Percentiles rank a stretch among this genome's conserved stretches.
Evolutionary conservation across 1,284 basidiomycete genomes (phyloP).

Genomic region (Ceratobasidium sp.): DNA sequence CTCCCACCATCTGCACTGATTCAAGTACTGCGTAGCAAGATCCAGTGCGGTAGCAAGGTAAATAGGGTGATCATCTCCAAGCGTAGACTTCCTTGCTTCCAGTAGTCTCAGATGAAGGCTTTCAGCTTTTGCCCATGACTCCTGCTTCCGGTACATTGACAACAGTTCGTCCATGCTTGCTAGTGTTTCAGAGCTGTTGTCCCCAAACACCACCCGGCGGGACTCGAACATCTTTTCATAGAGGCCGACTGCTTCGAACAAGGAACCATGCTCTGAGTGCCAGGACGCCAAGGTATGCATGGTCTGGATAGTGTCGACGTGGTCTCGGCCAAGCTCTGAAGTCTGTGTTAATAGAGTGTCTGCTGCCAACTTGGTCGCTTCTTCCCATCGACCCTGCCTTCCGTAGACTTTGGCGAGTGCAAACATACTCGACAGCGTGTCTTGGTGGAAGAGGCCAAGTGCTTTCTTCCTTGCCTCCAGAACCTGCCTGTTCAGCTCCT

Average conservation of each 20-base stretch:
- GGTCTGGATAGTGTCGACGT: background rate
- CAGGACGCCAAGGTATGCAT: background rate
- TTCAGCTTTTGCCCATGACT: conserved; percentile 2
- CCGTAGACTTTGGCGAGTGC: background rate
- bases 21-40: no score
- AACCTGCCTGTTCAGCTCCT: background rate
- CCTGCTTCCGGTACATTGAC: background rate
- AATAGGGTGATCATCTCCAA: background rate
- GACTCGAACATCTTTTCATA: background rate
- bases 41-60: no score
- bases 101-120: background rate
- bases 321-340: background rate
- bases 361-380: background rate
- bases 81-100: background rate
- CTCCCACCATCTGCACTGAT: no score
- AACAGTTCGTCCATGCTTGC: background rate
- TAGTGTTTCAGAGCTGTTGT: background rate
- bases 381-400: background rate
- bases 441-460: background rate
- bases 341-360: background rate
- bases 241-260: background rate
- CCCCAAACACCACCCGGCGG: background rate
- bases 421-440: conserved; percentile 7
- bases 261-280: background rate
- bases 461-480: background rate